phyloP scores from a whole-genome alignment of 169 alveolate genomes.

The Babesia bovis region DNA sequence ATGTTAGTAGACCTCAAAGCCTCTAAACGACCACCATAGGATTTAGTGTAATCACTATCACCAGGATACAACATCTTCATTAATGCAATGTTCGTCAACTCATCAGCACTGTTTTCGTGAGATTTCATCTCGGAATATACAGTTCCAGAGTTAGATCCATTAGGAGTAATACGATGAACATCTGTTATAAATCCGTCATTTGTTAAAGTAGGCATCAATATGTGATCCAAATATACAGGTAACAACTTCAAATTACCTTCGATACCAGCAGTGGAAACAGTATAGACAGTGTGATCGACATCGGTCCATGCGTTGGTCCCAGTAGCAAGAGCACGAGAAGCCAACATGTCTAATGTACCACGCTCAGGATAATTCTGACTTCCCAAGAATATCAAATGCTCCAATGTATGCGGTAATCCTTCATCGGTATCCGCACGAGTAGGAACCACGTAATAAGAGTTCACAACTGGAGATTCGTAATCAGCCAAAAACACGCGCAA shows the following conservation, averaged over 20 bases:
- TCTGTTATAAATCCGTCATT: constrained; percentile 81
- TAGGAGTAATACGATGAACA: constrained; percentile 80
- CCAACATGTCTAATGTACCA: constrained; percentile 80
- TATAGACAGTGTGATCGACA: constrained; percentile 79
- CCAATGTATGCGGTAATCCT: constrained; percentile 87
- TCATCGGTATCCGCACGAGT: constrained; percentile 84
- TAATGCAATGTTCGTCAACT: constrained; percentile 46
- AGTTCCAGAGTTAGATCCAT: constrained; percentile 76
- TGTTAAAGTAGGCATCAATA: constrained; percentile 78
- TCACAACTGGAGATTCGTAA: constrained; percentile 69
- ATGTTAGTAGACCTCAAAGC: constrained; percentile 68
- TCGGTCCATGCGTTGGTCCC: constrained; percentile 90
- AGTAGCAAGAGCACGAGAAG: constrained; percentile 77
- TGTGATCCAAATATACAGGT: constrained; percentile 84
- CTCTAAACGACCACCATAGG: constrained; percentile 71
- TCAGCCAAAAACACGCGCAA: constrained; percentile 40
- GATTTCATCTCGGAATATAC: constrained; percentile 78
- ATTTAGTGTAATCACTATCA: constrained; percentile 64
- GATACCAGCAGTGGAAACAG: constrained; percentile 83
- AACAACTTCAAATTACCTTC: constrained; percentile 82
- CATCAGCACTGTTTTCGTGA: constrained; percentile 63
- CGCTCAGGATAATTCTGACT: constrained; percentile 79
- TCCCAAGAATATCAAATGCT: constrained; percentile 84
- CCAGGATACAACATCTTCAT: constrained; percentile 67
- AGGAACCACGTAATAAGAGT: constrained; percentile 66